Percentiles rank a stretch among this genome's conserved stretches.
Evolutionary conservation across 305 asterid species (phyloP).

Genomic region (Plantago coronopus): DNA sequence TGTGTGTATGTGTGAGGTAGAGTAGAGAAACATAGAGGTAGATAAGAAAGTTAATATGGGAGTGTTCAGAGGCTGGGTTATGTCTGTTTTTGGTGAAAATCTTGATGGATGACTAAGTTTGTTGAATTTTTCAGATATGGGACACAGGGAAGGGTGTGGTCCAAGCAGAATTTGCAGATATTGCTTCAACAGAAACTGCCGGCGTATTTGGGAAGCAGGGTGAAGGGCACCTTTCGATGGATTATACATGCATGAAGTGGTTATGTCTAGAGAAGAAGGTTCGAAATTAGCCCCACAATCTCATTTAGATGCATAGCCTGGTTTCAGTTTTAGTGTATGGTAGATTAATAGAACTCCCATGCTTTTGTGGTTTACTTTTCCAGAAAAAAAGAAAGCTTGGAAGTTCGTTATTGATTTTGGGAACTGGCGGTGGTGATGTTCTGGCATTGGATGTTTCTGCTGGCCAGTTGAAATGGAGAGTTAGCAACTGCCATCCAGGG

Average conservation of each 20-base stretch:
- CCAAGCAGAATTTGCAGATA: conserved; percentile 76
- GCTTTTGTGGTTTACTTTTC: conserved; percentile 6
- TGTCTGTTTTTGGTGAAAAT: neutral
- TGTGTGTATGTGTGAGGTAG: too few species aligned
- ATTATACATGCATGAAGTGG: conserved; percentile 95
- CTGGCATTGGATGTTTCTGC: conserved; percentile 79
- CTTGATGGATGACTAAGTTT: conserved; percentile 15
- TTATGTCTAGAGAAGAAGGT: conserved; percentile 69
- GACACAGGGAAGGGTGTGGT: conserved; percentile 84
- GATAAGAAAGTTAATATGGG: too few species aligned
- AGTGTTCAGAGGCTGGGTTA: neutral
- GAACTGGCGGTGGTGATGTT: conserved; percentile 94
- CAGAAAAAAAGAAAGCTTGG: conserved; percentile 90
- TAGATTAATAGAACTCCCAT: neutral
- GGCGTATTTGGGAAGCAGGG: conserved; percentile 46
- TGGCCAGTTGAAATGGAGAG: conserved; percentile 86
- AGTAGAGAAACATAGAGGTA: too few species aligned
- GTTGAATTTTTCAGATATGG: conserved; percentile 65
- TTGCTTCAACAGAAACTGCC: conserved; percentile 45
- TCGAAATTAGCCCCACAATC: conserved; percentile 4
- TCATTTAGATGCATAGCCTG: too few species aligned
- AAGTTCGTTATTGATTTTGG: conserved; percentile 67
- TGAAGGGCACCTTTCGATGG: conserved; percentile 93
- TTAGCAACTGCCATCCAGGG: conserved; percentile 87
- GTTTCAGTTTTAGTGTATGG: too few species aligned